These are phyloP conservation scores for Suillus lakei DNA, from an alignment of 768 basidiomycete genomes.

Conservation along the genomic window DNA sequence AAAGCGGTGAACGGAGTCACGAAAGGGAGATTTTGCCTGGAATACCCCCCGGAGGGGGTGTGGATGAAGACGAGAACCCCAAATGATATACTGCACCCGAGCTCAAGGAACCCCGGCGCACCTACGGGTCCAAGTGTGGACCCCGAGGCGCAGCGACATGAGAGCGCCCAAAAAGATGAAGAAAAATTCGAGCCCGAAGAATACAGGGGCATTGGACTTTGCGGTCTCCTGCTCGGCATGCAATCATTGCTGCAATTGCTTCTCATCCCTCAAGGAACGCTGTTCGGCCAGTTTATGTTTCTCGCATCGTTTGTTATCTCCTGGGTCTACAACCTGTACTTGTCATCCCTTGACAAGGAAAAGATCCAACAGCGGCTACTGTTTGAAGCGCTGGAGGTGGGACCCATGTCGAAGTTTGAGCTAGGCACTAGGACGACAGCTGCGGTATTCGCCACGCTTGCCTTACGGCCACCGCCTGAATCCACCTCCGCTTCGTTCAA, in stretches of 20 bases:
- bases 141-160: neutral
- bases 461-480: constrained; percentile 12
- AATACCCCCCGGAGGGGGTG: constrained; percentile 12
- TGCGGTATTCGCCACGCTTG: constrained; percentile 23
- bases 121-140: no score
- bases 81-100: neutral
- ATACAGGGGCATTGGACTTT: constrained; percentile 14
- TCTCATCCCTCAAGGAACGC: constrained; percentile 21
- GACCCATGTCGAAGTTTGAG: constrained; percentile 16
- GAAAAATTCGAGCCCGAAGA: neutral
- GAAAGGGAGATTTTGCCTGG: constrained; percentile 37
- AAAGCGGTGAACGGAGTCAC: constrained; percentile 32
- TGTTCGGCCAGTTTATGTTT: constrained; percentile 28
- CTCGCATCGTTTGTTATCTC: constrained; percentile 22
- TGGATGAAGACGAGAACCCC: neutral
- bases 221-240: constrained; percentile 17
- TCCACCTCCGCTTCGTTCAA: constrained; percentile 4
- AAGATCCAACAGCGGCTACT: neutral
- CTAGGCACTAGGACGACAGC: constrained; percentile 24
- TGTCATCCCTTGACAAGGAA: constrained; percentile 31
- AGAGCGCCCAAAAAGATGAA: neutral
- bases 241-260: constrained; percentile 25
- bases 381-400: neutral
- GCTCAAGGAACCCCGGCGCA: no score
- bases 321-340: constrained; percentile 24